Base-by-base conservation (phyloP, 1,284 basidiomycete genomes). In the Takashimella koratensis region DNA sequence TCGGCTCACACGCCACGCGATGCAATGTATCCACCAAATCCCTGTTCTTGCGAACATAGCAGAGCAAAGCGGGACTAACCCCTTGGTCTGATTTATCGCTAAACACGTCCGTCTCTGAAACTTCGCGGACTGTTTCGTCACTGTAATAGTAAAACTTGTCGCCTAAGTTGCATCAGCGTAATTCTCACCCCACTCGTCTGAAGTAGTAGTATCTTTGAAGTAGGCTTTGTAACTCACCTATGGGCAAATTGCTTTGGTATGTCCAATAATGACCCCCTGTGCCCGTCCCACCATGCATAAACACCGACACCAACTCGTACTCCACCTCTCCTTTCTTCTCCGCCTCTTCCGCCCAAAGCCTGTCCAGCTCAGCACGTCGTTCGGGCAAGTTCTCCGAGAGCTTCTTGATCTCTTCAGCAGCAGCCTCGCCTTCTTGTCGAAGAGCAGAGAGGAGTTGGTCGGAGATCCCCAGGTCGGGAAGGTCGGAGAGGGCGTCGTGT, bases 111-210 rank as follows among this genome's bases (percentile, higher is more conserved):
- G 51, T 44, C 0, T 63, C 51, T 4, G 66, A 57, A 0, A 74
- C 70, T 26, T 64, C 57, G 3, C 83, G 81, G 6, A 96, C 89
- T 53, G 82, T 83, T 42, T 89, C 88, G 70, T 95, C 92, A 70
- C 94, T 94, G 77, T 93, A 96, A 76, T 95, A 96, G 81, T 93
- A 91, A 90, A 91, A 96, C 46, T 84, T 81, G 56, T 93, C 85
- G 5, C 85, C 73, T 75, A 53, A 22, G n/a, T n/a, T n/a, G n/a
- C n/a, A 24, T 2, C 11, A 51, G 48, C 21, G 16, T 47, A 16
- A 49, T 16, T 30, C 36, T n/a, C 21, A 27, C n/a, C 20, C 43
- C 16, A 25, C 13, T 39, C 13, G 20, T 22, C 39, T 26, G n/a
- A n/a, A n/a, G n/a, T n/a, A n/a, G n/a, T n/a, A n/a, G n/a, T n/a